Evolutionary conservation across 2,329 filamentous ascomycete genomes (phyloP), one percentile per base, ranked within the genome.

Genomic region (Penicillium brevicompactum): DNA sequence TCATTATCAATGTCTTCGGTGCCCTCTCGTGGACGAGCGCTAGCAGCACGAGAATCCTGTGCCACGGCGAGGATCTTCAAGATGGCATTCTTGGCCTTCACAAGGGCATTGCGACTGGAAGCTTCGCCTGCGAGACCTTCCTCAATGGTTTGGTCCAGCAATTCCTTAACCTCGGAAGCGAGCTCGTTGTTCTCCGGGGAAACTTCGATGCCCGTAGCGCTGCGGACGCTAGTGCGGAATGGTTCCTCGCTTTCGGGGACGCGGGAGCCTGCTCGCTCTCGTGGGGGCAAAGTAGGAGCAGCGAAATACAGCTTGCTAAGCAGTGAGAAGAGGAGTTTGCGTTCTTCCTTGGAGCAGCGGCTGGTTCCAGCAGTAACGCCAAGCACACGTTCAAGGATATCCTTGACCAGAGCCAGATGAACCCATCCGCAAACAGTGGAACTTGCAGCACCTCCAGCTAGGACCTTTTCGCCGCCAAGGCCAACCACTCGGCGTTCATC

Each of bases 251-350:
- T 86, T 30, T 83, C 78, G 31, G 82, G 74, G n/a, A 61, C 67
- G 11, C 72, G 70, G 34, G 73, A 75, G 5, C 70, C 65, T 4
- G 72, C 67, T n/a, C 38, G 38, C 18, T 41, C 38, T 31, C 73
- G 69, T 1, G 74, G 71, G 14, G 72, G 66, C 78, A 60, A 84
- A 77, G 57, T 86, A 1, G 87, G 79, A 0, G 90, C 83, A 1
- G 88, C 87, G 46, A 97, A 82, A 69, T 92, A 86, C 2, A 97
- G 80, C 74, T 97, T 97, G 61, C 86, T 86, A 1, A 97, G 82
- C 46, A 97, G 84, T 0, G 87, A 83, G 27, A 90, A 86, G 9
- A 94, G 78, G 1, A 88, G 82, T 71, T 95, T 97, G 76, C 90
- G 91, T 74, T 97, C 92, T 61, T 96, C 92, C 70, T 90, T 70